Conservation (phyloP, 805 yeast species). For the Wickerhamomyces canadensis region DNA sequence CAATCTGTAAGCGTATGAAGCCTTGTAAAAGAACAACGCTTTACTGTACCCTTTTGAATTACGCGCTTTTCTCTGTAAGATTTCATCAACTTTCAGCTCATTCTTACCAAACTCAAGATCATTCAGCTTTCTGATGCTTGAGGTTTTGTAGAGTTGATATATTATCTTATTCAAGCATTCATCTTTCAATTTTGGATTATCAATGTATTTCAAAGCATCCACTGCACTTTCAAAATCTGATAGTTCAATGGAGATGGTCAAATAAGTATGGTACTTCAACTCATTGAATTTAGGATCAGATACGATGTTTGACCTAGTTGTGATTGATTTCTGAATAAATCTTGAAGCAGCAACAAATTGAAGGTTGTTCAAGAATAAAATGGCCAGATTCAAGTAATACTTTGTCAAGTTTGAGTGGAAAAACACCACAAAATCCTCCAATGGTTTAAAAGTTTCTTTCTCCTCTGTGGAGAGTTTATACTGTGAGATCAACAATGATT, state of each 20-base stretch:
- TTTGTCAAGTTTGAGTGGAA: conserved; percentile 28
- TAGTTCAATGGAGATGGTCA: conserved; percentile 25
- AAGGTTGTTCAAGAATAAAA: conserved; percentile 29
- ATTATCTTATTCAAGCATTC: conserved; percentile 31
- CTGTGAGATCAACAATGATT: conserved; percentile 25
- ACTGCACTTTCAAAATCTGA: conserved; percentile 29
- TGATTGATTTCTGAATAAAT: conserved; percentile 25
- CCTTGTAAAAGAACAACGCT: conserved; percentile 40
- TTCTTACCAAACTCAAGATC: conserved; percentile 40
- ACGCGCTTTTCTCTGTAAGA: conserved; percentile 29
- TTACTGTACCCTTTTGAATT: conserved; percentile 23
- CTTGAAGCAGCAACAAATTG: conserved; percentile 30
- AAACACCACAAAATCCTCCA: conserved; percentile 20
- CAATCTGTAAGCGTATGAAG: conserved; percentile 46
- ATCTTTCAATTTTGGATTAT: conserved; percentile 9
- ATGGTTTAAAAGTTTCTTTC: conserved; percentile 14
- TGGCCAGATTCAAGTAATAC: conserved; percentile 33
- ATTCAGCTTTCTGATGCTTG: conserved; percentile 34
- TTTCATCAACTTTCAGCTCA: conserved; percentile 35
- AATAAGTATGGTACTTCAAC: conserved; percentile 18
- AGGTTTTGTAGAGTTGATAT: conserved; percentile 32
- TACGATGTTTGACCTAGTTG: conserved; percentile 16
- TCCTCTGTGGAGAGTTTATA: conserved; percentile 20
- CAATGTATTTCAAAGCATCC: conserved; percentile 25
- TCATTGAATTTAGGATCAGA: conserved; percentile 19